phyloP scores from a whole-genome alignment of 2,329 filamentous ascomycete species.

The Talaromyces sp. region DNA sequence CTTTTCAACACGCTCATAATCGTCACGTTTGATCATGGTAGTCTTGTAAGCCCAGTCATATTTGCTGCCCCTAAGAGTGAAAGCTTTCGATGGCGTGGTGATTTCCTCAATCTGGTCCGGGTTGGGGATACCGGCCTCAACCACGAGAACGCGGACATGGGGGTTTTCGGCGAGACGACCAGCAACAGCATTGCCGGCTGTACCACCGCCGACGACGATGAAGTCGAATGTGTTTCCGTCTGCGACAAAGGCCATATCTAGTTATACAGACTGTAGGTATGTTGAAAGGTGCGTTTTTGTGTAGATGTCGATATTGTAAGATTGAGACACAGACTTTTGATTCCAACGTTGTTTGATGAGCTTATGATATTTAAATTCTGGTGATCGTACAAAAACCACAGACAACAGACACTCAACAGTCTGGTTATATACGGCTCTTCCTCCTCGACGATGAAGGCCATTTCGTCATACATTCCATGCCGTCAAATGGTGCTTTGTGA shows the following conservation, averaged over 20 bases:
- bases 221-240: slow-evolving; percentile 29
- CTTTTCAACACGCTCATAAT: slow-evolving; percentile 62
- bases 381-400: neutral
- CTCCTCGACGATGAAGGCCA: slow-evolving; percentile 32
- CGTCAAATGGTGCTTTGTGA: neutral
- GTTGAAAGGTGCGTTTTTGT: neutral
- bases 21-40: slow-evolving; percentile 57
- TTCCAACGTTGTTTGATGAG: neutral
- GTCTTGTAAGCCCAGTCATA: slow-evolving; percentile 64
- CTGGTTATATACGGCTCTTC: slow-evolving; percentile 22
- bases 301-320: neutral
- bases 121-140: slow-evolving; percentile 28
- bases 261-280: neutral
- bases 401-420: neutral
- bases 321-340: neutral
- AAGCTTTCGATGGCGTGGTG: slow-evolving; percentile 56
- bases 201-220: slow-evolving; percentile 38
- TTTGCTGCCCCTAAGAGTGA: slow-evolving; percentile 55
- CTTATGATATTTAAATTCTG: neutral
- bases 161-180: slow-evolving; percentile 35
- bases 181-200: slow-evolving; percentile 34
- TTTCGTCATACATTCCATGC: slow-evolving; percentile 34
- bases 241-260: neutral
- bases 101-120: slow-evolving; percentile 53
- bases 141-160: slow-evolving; percentile 23